Evolutionary conservation across 129 eudicot species (phyloP).

Genomic region (Dittrichia graveolens): DNA sequence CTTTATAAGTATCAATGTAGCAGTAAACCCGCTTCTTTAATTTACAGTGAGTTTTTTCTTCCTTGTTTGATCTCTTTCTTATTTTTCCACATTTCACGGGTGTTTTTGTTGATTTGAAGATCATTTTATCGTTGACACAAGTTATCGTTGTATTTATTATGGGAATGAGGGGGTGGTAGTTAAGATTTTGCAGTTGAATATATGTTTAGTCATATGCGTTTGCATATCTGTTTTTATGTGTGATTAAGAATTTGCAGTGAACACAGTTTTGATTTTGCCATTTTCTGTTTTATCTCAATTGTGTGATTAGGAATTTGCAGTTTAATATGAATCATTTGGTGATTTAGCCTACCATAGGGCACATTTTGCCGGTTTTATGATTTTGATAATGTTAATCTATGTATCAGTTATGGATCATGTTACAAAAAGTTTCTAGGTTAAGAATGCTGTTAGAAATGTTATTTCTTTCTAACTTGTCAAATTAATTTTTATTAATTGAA

Average conservation of each 20-base stretch:
- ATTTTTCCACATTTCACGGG: background rate
- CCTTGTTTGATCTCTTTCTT: conserved; percentile 9
- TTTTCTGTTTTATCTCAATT: background rate
- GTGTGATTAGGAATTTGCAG: conserved; percentile 25
- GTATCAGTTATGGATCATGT: too few relatives aligned
- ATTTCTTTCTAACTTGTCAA: too few relatives aligned
- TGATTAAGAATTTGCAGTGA: background rate
- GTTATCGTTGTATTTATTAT: background rate
- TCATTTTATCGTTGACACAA: background rate
- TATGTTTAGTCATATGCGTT: background rate
- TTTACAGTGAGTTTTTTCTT: conserved; percentile 25
- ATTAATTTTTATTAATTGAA: too few relatives aligned
- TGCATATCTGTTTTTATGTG: background rate
- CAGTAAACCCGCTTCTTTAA: conserved; percentile 13
- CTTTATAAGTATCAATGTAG: conserved; percentile 33
- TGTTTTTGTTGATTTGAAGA: conserved; percentile 9
- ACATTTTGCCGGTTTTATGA: background rate
- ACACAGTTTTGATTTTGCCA: too few relatives aligned
- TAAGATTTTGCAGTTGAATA: background rate
- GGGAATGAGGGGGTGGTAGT: background rate
- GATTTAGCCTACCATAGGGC: background rate
- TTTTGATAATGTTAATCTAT: background rate
- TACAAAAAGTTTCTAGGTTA: background rate
- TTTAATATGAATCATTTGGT: background rate
- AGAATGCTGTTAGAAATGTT: background rate